Base-by-base conservation (phyloP, 139 green algal genomes). In the Nannochloris sp. region DNA sequence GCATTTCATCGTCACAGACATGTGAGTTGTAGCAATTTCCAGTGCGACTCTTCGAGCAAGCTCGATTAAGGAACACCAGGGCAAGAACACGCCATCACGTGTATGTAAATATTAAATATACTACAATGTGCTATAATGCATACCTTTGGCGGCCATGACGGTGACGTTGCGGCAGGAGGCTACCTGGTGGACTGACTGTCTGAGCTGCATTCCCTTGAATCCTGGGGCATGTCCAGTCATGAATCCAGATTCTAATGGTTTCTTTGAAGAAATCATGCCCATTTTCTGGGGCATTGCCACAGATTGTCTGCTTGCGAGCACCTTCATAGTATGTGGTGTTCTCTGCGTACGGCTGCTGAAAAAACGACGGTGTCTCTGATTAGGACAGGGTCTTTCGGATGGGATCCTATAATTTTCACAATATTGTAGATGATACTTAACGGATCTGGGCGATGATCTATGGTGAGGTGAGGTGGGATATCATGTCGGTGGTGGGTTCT, bases 101-200 rank as follows among this genome's bases (percentile, higher is more conserved):
- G 14, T 59, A 14, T 59, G 10, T 59, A 6, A 10, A 59, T 30
- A 30, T 33, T 14, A 12, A 20, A 55, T 59, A 17, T 59, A 30
- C 6, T 59, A 59, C 50, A 59, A 59, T 59, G 50, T 59, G 25
- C 50, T 23, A 59, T n/a, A n/a, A 20, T n/a, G 13, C 75, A 69
- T 69, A 86, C 79, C 84, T 69, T 88, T 89, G 26, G 80, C 68
- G 43, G 82, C 80, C 74, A 82, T 85, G 23, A 59, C 67, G 25
- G 68, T 79, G 6, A 85, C 65, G 44, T 43, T 64, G 45, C 64
- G 62, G 46, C 46, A 53, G 46, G 17, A 28, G 46, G 46, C 46
- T 23, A 53, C 46, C 46, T 28, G 16, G 16, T 20, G 46, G 17
- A 53, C 46, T 28, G 46, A 9, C 46, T 53, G 46, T 53, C 46